Base-by-base conservation (phyloP, 495 filamentous ascomycete genomes). In the Penicillium paxilli region DNA sequence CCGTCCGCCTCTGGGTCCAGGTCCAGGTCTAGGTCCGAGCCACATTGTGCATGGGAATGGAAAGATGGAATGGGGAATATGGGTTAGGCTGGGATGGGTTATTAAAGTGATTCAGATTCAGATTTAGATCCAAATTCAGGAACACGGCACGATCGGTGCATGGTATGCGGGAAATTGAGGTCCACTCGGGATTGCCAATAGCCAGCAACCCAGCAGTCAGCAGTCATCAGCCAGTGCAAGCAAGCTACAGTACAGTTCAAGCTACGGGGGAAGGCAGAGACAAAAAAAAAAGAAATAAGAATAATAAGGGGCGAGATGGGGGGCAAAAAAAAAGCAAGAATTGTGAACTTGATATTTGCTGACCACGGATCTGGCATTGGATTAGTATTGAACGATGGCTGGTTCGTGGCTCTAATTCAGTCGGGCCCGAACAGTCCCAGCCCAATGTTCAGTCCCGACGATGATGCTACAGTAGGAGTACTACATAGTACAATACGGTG, bases 301-400 rank as follows among this genome's bases (percentile, higher is more conserved):
- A 12, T 10, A 32, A 32, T 32, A 11, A 32, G 10, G 14, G 14
- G 16, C 14, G 6, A 32, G 10, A 11, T 11, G 10, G 14, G 14
- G 16, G 7, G 6, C 32, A 41, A 41, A 21, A 21, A 17, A 21
- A 37, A 14, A 37, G 33, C 5, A 37, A 14, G n/a, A 37, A 37
- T 5, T 5, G 25, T 28, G 25, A 10, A 28, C 10, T 28, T 28
- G 4, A 4, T 28, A 5, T 28, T 28, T 35, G 17, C 21, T 42
- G 38, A 21, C 38, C 38, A 23, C 19, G 38, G 38, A 11, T 42
- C 20, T 21, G 38, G 38, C 8, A 9, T 20, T 20, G 38, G 38
- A 42, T 42, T 42, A 42, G 38, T 42, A 42, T 42, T 42, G 38
- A 42, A 42, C 3, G 38, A 42, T 23, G 38, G 38, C 20, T 42